Percentiles rank a stretch among this genome's conserved stretches.
Conservation (phyloP, 306 rosid species). For the Canavalia ensiformis region DNA sequence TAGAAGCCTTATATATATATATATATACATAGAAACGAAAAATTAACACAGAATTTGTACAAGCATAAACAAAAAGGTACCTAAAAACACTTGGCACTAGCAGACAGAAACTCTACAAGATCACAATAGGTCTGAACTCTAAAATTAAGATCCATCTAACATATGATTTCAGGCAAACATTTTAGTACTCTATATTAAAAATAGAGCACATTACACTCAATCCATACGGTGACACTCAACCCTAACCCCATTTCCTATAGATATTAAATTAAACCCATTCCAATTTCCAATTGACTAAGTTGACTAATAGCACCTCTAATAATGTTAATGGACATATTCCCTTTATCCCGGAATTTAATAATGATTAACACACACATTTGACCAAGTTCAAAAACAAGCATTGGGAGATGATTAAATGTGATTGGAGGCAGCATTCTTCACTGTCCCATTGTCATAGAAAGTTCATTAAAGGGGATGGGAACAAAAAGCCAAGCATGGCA, state of each 20-base stretch:
- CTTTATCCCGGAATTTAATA: not conserved
- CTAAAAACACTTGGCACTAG: conserved; percentile 19
- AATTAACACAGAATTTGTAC: not conserved
- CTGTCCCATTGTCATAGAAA: conserved; percentile 2
- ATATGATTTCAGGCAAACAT: conserved; percentile 7
- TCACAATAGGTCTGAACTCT: conserved; percentile 25
- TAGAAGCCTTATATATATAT: not conserved
- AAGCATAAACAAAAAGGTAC: conserved; percentile 18
- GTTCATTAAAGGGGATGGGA: too few species aligned
- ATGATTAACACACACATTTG: not conserved
- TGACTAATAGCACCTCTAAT: not conserved
- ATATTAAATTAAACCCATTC: not conserved
- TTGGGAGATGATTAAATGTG: not conserved
- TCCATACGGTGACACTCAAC: conserved; percentile 13
- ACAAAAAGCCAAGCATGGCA: too few species aligned
- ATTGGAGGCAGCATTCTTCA: not conserved
- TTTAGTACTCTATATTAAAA: conserved; percentile 10
- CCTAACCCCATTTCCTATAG: not conserved
- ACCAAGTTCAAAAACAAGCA: not conserved
- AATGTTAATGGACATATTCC: conserved; percentile 9
- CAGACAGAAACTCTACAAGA: conserved; percentile 1
- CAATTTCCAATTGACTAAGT: not conserved
- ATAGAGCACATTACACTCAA: conserved; percentile 7
- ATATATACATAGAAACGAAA: not conserved
- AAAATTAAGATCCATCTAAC: conserved; percentile 16